Percentiles rank a stretch among this genome's conserved stretches.
These are phyloP conservation scores for Sophora flavescens DNA, from an alignment of 306 rosid genomes.

Conservation along the genomic window DNA sequence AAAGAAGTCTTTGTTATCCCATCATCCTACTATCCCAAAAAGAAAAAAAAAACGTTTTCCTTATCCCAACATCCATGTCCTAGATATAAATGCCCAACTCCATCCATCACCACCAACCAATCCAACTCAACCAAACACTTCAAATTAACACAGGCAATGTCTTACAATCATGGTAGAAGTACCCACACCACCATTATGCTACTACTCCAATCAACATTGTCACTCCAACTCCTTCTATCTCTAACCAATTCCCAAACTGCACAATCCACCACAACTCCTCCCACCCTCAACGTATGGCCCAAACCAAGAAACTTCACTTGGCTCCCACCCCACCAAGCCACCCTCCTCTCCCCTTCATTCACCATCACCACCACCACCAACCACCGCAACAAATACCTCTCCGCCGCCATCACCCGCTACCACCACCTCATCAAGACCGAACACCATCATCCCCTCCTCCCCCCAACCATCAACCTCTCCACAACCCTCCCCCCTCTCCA, in stretches of 20 bases:
- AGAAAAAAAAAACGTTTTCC: too few relatives aligned
- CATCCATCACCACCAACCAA: neutral
- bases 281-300: conserved; percentile 72
- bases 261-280: neutral
- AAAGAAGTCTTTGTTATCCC: too few relatives aligned
- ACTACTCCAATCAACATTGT: neutral
- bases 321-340: conserved; percentile 59
- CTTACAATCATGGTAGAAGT: neutral
- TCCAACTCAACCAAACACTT: too few relatives aligned
- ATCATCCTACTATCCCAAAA: too few relatives aligned
- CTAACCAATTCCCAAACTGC: neutral
- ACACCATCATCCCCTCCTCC: conserved; percentile 63
- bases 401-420: conserved; percentile 67
- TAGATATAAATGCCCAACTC: neutral
- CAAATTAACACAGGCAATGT: neutral
- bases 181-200: neutral
- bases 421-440: conserved; percentile 62
- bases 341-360: conserved; percentile 70
- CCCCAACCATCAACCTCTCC: conserved; percentile 47
- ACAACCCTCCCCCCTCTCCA: conserved; percentile 54
- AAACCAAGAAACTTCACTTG: conserved; percentile 70
- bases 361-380: conserved; percentile 50
- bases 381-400: conserved; percentile 54
- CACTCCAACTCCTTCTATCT: neutral
- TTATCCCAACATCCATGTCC: too few relatives aligned